Evolutionary conservation across 2,329 filamentous ascomycete genomes (phyloP), one percentile per base, ranked within the genome.

Genomic region (Diaporthe sp.): DNA sequence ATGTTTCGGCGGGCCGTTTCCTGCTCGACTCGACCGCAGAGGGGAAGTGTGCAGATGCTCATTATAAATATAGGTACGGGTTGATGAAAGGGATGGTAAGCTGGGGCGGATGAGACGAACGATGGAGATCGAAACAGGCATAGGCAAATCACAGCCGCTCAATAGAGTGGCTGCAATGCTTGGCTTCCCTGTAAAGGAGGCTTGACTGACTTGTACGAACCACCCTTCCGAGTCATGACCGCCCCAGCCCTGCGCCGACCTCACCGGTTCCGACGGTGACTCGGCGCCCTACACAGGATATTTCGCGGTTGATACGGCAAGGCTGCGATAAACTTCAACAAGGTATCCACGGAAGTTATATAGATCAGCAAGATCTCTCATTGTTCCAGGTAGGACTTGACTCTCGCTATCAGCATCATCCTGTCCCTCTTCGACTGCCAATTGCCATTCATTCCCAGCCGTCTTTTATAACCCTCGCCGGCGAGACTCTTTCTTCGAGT

Each of bases 151-250:
- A 70, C 34, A 70, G 65, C 46, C 0, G 34, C 15, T 17, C n/a
- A n/a, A 70, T 70, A 70, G 22, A 70, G 65, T 70, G 65, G 65
- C 34, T 42, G 55, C 65, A 53, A 55, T 70, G 65, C 65, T 70
- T 55, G 65, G 65, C 65, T 70, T 55, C 65, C 65, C 46, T 70
- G 49, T 55, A 55, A 55, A 42, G 65, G 49, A 70, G 65, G 22
- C 46, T 55, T 70, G 65, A 70, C 49, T 70, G 65, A 70, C 65
- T 70, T 70, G 65, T 70, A 70, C 49, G 65, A 39, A 70, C 65
- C 65, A 55, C 65, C 7, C 34, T 19, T 25, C 49, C 65, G 65
- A 70, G 65, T 70, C 65, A 70, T 70, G 65, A 28, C 65, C 46
- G 31, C 65, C 65, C 49, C 65, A 70, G 65, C 65, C 65, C 65